Conservation (phyloP, 768 basidiomycete genomes). For the Dentipellis sp. region DNA sequence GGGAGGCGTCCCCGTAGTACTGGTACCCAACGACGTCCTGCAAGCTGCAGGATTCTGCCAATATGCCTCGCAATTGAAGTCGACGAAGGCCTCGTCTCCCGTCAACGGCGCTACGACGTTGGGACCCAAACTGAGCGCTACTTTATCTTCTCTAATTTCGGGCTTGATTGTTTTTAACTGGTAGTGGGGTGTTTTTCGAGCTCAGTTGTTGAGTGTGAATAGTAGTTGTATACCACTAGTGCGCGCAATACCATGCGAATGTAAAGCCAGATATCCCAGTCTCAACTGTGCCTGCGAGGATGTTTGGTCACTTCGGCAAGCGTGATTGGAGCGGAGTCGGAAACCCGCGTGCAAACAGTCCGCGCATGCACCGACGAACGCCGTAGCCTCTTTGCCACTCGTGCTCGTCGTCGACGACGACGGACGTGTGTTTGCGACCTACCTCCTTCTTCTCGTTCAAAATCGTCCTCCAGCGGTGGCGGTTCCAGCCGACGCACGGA, state of each 20-base stretch:
- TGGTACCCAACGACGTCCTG: slow-evolving; percentile 33
- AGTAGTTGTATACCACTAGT: no score
- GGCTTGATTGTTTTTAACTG: no score
- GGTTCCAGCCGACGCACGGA: slow-evolving; percentile 27
- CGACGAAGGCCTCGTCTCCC: not conserved
- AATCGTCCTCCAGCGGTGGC: slow-evolving; percentile 26
- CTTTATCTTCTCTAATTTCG: no score
- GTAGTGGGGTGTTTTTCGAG: no score
- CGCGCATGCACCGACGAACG: no score
- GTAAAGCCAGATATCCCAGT: no score
- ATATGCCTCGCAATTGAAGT: not conserved
- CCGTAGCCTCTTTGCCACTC: not conserved
- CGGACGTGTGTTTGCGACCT: slow-evolving; percentile 14
- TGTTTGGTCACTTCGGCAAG: no score
- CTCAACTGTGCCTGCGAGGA: no score
- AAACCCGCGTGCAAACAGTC: no score
- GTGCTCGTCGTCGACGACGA: slow-evolving; percentile 15
- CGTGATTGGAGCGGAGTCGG: no score
- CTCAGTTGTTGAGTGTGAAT: no score
- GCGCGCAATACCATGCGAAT: no score
- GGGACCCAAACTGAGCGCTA: not conserved
- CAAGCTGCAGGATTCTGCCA: slow-evolving; percentile 29
- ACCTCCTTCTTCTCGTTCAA: slow-evolving; percentile 15
- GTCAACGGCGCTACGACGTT: not conserved
- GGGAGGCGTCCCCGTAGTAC: slow-evolving; percentile 53